Evolutionary conservation across 1,284 basidiomycete species (phyloP).

Genomic region (Paramarasmius palmivorus): DNA sequence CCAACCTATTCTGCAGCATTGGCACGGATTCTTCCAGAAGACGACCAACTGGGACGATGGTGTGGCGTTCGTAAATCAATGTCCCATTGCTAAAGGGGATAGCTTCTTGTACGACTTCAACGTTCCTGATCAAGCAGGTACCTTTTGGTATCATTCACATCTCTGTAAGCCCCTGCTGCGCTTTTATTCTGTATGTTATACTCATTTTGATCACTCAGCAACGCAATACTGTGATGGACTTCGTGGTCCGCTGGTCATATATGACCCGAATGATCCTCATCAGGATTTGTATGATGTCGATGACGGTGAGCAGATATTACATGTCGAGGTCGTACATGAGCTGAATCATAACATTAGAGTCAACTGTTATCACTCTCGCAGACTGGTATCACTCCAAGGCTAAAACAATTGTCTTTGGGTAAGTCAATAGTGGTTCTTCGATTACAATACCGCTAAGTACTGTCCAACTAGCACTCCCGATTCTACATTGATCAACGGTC

Average conservation of each 20-base stretch:
- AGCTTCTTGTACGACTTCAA: conserved; percentile 37
- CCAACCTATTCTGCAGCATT: conserved; percentile 49
- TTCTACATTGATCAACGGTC: no score
- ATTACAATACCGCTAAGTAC: no score
- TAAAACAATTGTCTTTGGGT: no score
- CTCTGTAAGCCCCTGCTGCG: no score
- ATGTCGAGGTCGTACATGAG: not conserved
- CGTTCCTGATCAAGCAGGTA: conserved; percentile 27
- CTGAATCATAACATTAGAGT: not conserved
- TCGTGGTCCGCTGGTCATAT: conserved; percentile 13
- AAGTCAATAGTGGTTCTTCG: no score
- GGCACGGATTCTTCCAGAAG: conserved; percentile 52
- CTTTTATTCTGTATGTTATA: not conserved
- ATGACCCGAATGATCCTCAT: conserved; percentile 15
- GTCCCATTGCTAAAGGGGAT: conserved; percentile 38
- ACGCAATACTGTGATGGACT: conserved; percentile 17
- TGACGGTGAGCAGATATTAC: no score
- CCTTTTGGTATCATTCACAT: conserved; percentile 26
- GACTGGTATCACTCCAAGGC: no score
- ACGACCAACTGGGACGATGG: conserved; percentile 47
- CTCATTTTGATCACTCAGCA: not conserved
- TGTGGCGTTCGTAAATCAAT: conserved; percentile 39
- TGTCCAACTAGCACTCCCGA: no score
- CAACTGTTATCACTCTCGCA: conserved; percentile 12
- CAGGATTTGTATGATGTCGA: conserved; percentile 14